Percentiles rank a stretch among this genome's conserved stretches.
These are phyloP conservation scores for Sugiyamaella japonica DNA, from an alignment of 1,139 yeast genomes.

Conservation along the genomic window DNA sequence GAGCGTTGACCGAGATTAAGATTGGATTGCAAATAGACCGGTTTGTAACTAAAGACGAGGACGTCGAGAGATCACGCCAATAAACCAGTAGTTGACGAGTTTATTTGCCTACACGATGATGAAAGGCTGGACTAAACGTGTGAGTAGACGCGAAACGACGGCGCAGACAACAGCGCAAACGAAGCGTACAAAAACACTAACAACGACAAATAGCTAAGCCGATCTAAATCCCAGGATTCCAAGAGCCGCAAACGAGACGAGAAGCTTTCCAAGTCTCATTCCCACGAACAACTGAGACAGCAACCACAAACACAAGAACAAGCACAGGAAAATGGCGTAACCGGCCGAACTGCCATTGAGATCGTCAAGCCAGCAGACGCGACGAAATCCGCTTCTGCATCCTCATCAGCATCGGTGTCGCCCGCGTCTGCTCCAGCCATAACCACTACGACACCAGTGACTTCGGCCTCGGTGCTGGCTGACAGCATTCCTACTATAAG, in stretches of 20 bases:
- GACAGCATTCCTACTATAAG: conserved; percentile 9
- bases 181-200: not conserved
- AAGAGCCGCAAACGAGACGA: conserved; percentile 26
- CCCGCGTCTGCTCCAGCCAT: conserved; percentile 1
- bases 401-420: not conserved
- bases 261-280: conserved; percentile 23
- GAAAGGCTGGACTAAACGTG: conserved; percentile 45
- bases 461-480: conserved; percentile 5
- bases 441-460: conserved; percentile 6
- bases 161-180: not conserved
- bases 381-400: not conserved
- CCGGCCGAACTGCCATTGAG: conserved; percentile 9
- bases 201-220: conserved; percentile 30
- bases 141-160: conserved; percentile 13
- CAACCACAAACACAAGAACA: conserved; percentile 12
- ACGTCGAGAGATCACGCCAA: no score
- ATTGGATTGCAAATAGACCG: no score
- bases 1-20: no score
- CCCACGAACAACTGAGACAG: conserved; percentile 29
- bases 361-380: conserved; percentile 9
- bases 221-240: conserved; percentile 35
- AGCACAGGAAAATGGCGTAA: conserved; percentile 1
- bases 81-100: not conserved
- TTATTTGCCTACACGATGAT: conserved; percentile 32
- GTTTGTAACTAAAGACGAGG: not conserved